phyloP scores from a whole-genome alignment of 768 basidiomycete species.

The Kwoniella newhampshirensis region DNA sequence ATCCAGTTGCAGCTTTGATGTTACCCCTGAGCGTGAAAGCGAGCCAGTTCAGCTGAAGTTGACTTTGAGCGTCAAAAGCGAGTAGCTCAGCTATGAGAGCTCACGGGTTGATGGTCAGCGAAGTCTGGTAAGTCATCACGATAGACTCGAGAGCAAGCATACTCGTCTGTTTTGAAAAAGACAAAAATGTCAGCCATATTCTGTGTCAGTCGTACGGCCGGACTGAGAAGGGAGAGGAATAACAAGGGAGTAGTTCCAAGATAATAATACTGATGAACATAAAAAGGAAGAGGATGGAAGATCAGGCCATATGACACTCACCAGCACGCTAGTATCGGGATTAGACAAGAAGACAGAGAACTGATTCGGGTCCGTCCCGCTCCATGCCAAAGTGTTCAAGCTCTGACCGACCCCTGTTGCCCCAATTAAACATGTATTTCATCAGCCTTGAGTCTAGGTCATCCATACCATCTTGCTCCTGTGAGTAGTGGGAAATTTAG shows the following conservation, averaged over 20 bases:
- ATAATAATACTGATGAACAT: no score
- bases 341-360: constrained; percentile 49
- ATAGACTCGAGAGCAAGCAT: constrained; percentile 28
- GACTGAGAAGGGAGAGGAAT: no score
- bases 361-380: constrained; percentile 27
- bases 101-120: constrained; percentile 45
- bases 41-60: background rate
- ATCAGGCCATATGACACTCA: constrained; percentile 28
- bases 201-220: no score
- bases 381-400: constrained; percentile 47
- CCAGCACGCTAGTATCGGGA: constrained; percentile 31
- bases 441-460: background rate
- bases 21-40: constrained; percentile 17
- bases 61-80: background rate
- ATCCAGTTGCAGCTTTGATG: constrained; percentile 33
- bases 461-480: background rate
- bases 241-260: no score
- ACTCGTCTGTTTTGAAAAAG: constrained; percentile 15
- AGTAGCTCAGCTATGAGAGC: constrained; percentile 7
- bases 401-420: constrained; percentile 39
- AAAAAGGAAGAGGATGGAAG: no score
- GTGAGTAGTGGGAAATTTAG: background rate
- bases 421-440: background rate
- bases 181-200: no score
- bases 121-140: constrained; percentile 27